These are phyloP conservation scores for Hyaloscypha hepaticicola DNA, from an alignment of 495 filamentous ascomycete genomes.

Conservation along the genomic window DNA sequence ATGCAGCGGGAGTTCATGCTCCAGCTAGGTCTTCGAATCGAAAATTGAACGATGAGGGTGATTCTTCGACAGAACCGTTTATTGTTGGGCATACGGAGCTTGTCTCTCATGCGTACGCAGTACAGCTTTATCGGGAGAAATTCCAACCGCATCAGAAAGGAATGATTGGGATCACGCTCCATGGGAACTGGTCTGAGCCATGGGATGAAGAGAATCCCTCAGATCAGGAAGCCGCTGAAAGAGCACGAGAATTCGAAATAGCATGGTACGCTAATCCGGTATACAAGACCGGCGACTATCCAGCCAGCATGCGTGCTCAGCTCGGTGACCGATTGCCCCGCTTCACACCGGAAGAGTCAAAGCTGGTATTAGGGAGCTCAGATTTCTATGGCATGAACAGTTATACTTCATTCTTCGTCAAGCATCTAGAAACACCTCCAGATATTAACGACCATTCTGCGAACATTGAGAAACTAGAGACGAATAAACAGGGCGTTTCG, in stretches of 20 bases:
- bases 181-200: conserved; percentile 55
- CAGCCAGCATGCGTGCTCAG: conserved; percentile 69
- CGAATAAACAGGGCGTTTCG: conserved; percentile 64
- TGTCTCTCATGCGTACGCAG: conserved; percentile 56
- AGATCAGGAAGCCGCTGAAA: conserved; percentile 57
- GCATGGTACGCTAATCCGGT: conserved; percentile 72
- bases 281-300: conserved; percentile 58
- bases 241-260: conserved; percentile 60
- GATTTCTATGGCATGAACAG: conserved; percentile 85
- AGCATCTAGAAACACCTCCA: conserved; percentile 58
- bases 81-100: conserved; percentile 59
- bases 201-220: conserved; percentile 53
- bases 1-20: conserved; percentile 52
- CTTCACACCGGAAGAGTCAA: conserved; percentile 62
- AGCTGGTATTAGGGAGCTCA: conserved; percentile 65
- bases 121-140: conserved; percentile 62
- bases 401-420: conserved; percentile 77
- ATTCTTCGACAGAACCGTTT: conserved; percentile 57
- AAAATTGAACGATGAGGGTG: conserved; percentile 48
- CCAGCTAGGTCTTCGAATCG: conserved; percentile 56
- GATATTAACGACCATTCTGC: conserved; percentile 64
- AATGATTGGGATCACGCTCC: conserved; percentile 59
- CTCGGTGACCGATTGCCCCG: conserved; percentile 64
- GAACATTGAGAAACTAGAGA: conserved; percentile 63
- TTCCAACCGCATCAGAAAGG: conserved; percentile 59